These are phyloP conservation scores for Penicillium lividum DNA, from an alignment of 495 filamentous ascomycete genomes.

Conservation along the genomic window DNA sequence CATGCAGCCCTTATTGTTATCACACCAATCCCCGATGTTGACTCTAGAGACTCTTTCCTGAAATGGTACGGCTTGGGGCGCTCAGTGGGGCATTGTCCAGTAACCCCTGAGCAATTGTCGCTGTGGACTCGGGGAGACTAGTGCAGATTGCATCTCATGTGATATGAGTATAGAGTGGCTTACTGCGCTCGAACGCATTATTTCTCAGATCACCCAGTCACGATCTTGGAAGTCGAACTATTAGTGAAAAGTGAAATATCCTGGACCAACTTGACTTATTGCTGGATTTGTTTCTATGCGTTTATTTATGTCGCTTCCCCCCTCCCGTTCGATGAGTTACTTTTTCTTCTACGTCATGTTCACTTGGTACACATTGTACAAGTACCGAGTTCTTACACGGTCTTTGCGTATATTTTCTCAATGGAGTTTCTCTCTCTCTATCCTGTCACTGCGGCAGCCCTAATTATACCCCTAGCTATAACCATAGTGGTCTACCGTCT, in stretches of 20 bases:
- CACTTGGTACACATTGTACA: too few relatives aligned
- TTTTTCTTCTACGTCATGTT: neutral
- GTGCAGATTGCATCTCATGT: neutral
- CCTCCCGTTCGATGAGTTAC: neutral
- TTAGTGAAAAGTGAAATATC: neutral
- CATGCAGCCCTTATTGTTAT: neutral
- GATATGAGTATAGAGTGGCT: neutral
- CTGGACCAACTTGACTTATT: neutral
- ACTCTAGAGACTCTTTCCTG: neutral
- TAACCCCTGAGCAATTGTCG: neutral
- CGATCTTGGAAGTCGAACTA: neutral
- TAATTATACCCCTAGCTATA: constrained; percentile 7
- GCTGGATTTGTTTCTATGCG: neutral
- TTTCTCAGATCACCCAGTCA: neutral
- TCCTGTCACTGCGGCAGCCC: constrained; percentile 1
- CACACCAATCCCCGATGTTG: neutral
- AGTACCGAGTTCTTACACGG: neutral
- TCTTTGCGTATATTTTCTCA: neutral
- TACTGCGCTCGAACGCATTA: neutral
- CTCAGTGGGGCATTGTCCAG: neutral
- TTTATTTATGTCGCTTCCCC: neutral
- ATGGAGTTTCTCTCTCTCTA: constrained; percentile 16
- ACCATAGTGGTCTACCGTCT: constrained; percentile 33
- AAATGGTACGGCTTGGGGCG: neutral
- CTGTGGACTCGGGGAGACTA: neutral